phyloP scores from a whole-genome alignment of 2,329 filamentous ascomycete genomes.

The Parasarocladium wereldwijsianum region DNA sequence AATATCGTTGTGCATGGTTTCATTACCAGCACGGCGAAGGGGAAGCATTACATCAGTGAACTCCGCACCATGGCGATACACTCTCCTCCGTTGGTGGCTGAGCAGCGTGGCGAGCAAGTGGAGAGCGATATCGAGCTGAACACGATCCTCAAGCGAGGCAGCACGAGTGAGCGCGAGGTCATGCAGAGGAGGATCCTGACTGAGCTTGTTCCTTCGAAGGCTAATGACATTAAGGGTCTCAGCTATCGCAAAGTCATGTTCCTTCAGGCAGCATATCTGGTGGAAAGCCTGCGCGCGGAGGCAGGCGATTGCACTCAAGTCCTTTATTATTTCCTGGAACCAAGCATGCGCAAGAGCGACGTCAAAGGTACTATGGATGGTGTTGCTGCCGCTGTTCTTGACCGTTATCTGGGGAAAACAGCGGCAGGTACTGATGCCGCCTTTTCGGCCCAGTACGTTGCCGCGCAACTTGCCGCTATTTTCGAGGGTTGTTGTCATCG shows the following conservation, averaged over 20 bases:
- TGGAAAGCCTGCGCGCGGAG: slow-evolving; percentile 77
- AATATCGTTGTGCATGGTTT: slow-evolving; percentile 95
- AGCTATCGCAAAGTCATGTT: slow-evolving; percentile 89
- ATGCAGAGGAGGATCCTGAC: slow-evolving; percentile 69
- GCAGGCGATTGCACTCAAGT: slow-evolving; percentile 83
- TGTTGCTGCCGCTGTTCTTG: slow-evolving; percentile 53
- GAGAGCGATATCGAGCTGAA: slow-evolving; percentile 97
- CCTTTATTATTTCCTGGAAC: slow-evolving; percentile 87
- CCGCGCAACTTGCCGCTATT: slow-evolving; percentile 70
- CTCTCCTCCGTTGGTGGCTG: slow-evolving; percentile 74
- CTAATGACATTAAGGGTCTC: slow-evolving; percentile 64
- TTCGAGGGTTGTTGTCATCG: slow-evolving; percentile 88
- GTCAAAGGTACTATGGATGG: slow-evolving; percentile 52
- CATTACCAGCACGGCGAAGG: slow-evolving; percentile 56
- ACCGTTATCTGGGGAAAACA: slow-evolving; percentile 65
- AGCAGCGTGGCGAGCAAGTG: slow-evolving; percentile 75
- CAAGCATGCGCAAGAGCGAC: slow-evolving; percentile 55
- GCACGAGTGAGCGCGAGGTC: slow-evolving; percentile 61
- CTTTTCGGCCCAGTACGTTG: slow-evolving; percentile 87
- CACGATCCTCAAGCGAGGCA: slow-evolving; percentile 76
- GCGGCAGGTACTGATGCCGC: slow-evolving; percentile 54
- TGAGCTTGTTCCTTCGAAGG: slow-evolving; percentile 59
- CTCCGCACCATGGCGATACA: slow-evolving; percentile 74
- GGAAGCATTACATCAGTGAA: slow-evolving; percentile 59
- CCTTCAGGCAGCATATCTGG: slow-evolving; percentile 74